phyloP scores from a whole-genome alignment of 106 monocot genomes.

The Acorus gramineus region DNA sequence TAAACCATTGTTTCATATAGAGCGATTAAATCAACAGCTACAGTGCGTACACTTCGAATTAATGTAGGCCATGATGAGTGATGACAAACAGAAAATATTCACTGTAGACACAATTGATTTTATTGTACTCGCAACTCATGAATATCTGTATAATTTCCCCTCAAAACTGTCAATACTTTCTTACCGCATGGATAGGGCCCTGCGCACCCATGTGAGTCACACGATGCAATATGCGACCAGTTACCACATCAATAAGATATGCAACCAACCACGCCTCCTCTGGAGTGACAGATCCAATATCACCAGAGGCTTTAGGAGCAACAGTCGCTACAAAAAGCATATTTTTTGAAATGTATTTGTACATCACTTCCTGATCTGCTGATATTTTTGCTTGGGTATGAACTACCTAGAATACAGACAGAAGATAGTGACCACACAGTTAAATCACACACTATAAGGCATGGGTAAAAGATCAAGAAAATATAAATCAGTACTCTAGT shows the following conservation, averaged over 20 bases:
- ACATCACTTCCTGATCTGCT: conserved; percentile 87
- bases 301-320: conserved; percentile 71
- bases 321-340: conserved; percentile 79
- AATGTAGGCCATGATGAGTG: too few relatives aligned
- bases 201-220: conserved; percentile 88
- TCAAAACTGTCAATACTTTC: conserved; percentile 15
- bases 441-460: too few relatives aligned
- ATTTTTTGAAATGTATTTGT: conserved; percentile 89
- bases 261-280: conserved; percentile 80
- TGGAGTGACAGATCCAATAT: conserved; percentile 75
- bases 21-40: too few relatives aligned
- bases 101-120: neutral
- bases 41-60: too few relatives aligned
- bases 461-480: neutral
- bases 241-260: conserved; percentile 90
- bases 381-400: conserved; percentile 95
- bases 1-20: too few relatives aligned
- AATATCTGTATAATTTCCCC: conserved; percentile 1
- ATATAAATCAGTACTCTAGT: too few relatives aligned
- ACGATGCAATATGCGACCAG: conserved; percentile 86
- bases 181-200: conserved; percentile 92
- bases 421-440: too few relatives aligned
- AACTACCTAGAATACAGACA: conserved; percentile 53
- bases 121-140: neutral
- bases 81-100: too few relatives aligned